Evolutionary conservation across 495 filamentous ascomycete genomes (phyloP).

Genomic region (Trichoderma orchidacearum): DNA sequence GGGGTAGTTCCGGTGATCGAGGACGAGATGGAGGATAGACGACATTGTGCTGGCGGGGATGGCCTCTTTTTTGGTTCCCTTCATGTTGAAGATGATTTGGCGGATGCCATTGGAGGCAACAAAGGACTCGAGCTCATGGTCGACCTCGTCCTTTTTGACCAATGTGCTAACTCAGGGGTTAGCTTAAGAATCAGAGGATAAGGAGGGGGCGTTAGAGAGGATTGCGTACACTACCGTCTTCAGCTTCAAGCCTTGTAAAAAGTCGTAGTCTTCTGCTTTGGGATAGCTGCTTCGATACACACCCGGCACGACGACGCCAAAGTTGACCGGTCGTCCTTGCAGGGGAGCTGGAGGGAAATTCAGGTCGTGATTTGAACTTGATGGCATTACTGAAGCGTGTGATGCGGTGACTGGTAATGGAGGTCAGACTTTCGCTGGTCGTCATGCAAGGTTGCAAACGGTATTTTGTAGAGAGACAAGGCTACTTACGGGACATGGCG

Average conservation of each 20-base stretch:
- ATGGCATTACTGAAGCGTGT: neutral
- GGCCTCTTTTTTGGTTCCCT: constrained; percentile 59
- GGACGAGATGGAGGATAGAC: constrained; percentile 47
- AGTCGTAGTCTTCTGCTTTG: constrained; percentile 44
- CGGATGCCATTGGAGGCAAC: constrained; percentile 46
- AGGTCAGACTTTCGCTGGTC: neutral
- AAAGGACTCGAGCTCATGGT: constrained; percentile 44
- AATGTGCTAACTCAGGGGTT: constrained; percentile 44
- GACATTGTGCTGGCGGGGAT: constrained; percentile 50
- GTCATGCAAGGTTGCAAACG: too few relatives aligned
- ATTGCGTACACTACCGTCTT: constrained; percentile 58
- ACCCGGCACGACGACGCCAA: constrained; percentile 47
- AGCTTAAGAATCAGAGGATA: neutral
- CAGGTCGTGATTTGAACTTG: neutral
- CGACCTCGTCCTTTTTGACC: constrained; percentile 47
- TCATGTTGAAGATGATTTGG: constrained; percentile 56
- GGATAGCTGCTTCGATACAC: constrained; percentile 74
- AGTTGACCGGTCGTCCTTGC: constrained; percentile 44
- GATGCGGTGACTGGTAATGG: neutral
- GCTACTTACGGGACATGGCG: neutral
- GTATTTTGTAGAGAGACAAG: too few relatives aligned
- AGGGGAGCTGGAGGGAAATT: neutral
- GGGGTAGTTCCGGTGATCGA: constrained; percentile 56
- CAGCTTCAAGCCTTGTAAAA: constrained; percentile 47
- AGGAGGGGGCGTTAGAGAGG: neutral